Conservation (phyloP, 257 asterid genomes). For the Solanum corneliomulleri region DNA sequence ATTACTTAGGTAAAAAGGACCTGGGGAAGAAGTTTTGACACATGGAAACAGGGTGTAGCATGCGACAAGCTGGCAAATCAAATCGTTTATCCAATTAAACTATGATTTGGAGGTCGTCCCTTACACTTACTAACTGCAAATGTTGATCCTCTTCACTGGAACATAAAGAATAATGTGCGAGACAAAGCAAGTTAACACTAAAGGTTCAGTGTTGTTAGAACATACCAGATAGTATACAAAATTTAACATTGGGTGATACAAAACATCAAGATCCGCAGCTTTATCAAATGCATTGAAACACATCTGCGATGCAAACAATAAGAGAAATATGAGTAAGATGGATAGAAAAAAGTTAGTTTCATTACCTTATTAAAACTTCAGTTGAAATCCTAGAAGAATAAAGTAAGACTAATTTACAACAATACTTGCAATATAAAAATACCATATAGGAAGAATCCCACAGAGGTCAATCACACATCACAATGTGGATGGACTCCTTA, state of each 20-base stretch:
- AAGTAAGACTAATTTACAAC: not conserved
- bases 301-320: slow-evolving; percentile 28
- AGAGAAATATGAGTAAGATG: slow-evolving; percentile 7
- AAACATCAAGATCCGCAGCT: slow-evolving; percentile 85
- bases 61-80: not conserved
- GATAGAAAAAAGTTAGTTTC: not conserved
- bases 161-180: not conserved
- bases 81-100: not conserved
- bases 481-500: not conserved
- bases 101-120: not conserved
- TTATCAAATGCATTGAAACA: slow-evolving; percentile 81
- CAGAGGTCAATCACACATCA: not conserved
- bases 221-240: slow-evolving; percentile 75
- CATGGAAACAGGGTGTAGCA: not conserved
- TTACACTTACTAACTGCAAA: not conserved
- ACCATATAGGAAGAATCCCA: not conserved
- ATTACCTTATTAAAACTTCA: not conserved
- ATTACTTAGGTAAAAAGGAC: not conserved
- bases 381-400: not conserved
- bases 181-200: not conserved
- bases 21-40: not conserved
- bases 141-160: not conserved
- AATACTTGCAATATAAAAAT: not conserved
- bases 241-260: slow-evolving; percentile 77
- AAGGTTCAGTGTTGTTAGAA: not conserved